Conservation (phyloP, 2,329 filamentous ascomycete genomes). For the Scolecobasidium constrictum region DNA sequence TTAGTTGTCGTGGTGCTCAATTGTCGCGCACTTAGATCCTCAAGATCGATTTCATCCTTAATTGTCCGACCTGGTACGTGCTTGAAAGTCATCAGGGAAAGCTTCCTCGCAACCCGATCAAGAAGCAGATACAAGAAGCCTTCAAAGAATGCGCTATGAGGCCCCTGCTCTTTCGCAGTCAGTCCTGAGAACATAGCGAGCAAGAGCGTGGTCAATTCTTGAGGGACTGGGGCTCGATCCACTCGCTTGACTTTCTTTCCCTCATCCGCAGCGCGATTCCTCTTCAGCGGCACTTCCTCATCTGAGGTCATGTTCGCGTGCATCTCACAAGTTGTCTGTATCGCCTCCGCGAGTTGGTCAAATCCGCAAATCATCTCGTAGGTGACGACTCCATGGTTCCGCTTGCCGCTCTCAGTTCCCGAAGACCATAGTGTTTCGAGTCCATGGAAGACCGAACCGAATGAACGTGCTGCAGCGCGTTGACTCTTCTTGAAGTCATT, state of each 20-base stretch:
- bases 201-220: conserved; percentile 4
- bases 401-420: conserved; percentile 5
- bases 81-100: conserved; percentile 8
- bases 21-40: too few species aligned
- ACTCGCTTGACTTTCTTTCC: neutral
- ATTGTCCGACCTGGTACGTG: conserved; percentile 2
- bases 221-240: conserved; percentile 1
- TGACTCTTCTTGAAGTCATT: neutral
- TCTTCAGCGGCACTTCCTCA: neutral
- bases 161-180: neutral
- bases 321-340: neutral
- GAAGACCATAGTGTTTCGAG: neutral
- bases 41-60: conserved; percentile 2
- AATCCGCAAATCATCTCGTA: conserved; percentile 15
- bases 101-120: neutral
- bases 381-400: conserved; percentile 15
- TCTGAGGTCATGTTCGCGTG: neutral
- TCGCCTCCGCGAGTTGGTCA: neutral
- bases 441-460: conserved; percentile 8
- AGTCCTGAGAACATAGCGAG: conserved; percentile 5
- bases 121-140: conserved; percentile 6
- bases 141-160: conserved; percentile 9
- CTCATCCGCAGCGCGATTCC: neutral
- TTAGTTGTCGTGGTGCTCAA: neutral
- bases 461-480: conserved; percentile 7